These are phyloP conservation scores for Hymenoscyphus fructigenus DNA, from an alignment of 2,329 filamentous ascomycete genomes.

Conservation along the genomic window DNA sequence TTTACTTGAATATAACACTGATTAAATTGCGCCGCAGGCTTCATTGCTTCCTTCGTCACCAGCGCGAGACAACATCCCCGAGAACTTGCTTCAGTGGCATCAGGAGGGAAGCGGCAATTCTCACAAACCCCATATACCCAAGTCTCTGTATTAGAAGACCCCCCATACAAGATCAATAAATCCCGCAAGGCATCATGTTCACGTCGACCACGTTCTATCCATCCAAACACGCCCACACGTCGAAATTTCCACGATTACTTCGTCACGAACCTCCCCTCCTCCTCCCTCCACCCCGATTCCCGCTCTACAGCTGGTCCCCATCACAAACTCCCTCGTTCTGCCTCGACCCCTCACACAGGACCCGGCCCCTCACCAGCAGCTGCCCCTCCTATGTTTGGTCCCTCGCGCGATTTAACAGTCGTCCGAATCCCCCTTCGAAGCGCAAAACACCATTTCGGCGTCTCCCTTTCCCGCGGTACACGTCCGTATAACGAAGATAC, in stretches of 20 bases:
- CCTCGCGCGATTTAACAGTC: conserved; percentile 78
- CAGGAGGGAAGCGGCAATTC: conserved; percentile 1
- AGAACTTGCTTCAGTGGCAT: neutral
- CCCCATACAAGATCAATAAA: neutral
- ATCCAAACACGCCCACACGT: conserved; percentile 10
- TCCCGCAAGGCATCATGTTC: neutral
- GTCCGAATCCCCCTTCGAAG: conserved; percentile 91
- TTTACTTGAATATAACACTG: neutral
- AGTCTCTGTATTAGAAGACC: conserved; percentile 8
- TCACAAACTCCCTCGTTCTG: conserved; percentile 83
- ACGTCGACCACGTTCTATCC: neutral
- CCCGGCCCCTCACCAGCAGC: conserved; percentile 54
- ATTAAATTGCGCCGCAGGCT: conserved; percentile 22
- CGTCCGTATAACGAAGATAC: conserved; percentile 91
- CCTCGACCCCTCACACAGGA: conserved; percentile 73
- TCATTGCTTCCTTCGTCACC: conserved; percentile 33
- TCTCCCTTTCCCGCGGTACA: conserved; percentile 73
- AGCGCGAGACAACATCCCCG: conserved; percentile 14
- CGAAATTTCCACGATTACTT: conserved; percentile 88
- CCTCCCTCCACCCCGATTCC: conserved; percentile 87
- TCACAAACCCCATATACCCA: conserved; percentile 13
- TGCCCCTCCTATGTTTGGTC: conserved; percentile 58
- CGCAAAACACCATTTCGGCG: conserved; percentile 95
- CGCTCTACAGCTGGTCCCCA: conserved; percentile 61
- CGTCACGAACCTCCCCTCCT: conserved; percentile 90